Evolutionary conservation across 352 stramenopile genomes (phyloP), one percentile per base, ranked within the genome.

Genomic region (Phytophthora palmivora): DNA sequence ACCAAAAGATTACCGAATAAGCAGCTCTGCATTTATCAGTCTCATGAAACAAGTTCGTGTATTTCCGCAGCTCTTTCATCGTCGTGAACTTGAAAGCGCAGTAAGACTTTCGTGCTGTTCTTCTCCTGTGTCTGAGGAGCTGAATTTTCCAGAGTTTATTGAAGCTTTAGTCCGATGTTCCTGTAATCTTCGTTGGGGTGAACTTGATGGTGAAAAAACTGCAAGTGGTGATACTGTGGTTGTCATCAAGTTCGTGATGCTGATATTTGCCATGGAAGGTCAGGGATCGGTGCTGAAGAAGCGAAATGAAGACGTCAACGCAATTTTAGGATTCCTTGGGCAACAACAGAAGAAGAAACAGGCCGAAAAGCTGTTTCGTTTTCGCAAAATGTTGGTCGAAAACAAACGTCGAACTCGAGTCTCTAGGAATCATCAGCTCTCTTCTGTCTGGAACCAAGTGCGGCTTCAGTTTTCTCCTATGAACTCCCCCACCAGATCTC

Each of bases 261-360:
- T 92, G 10, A 51, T 92, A 12, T 92, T 92, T n/a, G 77, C 80
- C 0, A 92, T 92, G 80, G 82, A 92, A 68, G 82, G 82, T 3
- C 72, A 63, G 39, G 82, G 82, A 5, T 87, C 82, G 0, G 72
- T 92, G 30, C 57, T 92, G 12, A 75, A 76, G 15, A 86, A 84
- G 52, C 67, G 79, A 6, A 87, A 66, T 14, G 67, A 87, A 2
- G 82, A 92, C 21, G 47, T 92, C 26, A 62, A 78, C 19, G 70
- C 83, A 2, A 70, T 92, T 4, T 43, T 92, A 33, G 45, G 53
- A 2, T 84, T 84, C 42, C 30, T 92, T 7, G 57, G 80, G 2
- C 73, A 70, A 10, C 75, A 88, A 21, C 69, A 86, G 18, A 49
- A 67, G 18, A 47, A 66, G 12, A 53, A 70, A 2, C 78, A 84